Conservation (phyloP, 2,329 filamentous ascomycete species). For the Colletotrichum acutatum region DNA sequence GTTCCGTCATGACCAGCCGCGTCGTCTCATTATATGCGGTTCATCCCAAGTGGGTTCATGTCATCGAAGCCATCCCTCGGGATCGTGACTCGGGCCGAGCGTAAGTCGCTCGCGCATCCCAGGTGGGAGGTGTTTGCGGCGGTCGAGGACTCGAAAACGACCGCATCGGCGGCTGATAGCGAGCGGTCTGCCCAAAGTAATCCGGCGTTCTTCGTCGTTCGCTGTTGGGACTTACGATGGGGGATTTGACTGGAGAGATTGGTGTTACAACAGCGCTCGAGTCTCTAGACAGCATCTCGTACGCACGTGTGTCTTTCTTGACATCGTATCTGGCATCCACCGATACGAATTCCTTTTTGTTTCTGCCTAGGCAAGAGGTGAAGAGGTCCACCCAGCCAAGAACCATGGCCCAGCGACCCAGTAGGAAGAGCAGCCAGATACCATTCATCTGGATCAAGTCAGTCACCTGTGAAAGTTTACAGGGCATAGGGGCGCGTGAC, state of each 20-base stretch:
- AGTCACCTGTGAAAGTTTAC: not conserved
- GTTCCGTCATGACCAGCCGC: not conserved
- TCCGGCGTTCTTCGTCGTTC: conserved; percentile 63
- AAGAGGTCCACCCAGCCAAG: conserved; percentile 81
- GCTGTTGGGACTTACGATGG: conserved; percentile 41
- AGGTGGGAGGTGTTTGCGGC: conserved; percentile 51
- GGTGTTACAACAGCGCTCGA: conserved; percentile 66
- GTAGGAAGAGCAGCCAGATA: conserved; percentile 84
- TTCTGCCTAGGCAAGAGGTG: conserved; percentile 57
- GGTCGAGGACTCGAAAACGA: conserved; percentile 68
- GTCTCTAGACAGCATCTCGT: conserved; percentile 81
- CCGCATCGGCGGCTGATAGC: conserved; percentile 64
- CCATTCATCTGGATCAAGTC: conserved; percentile 74
- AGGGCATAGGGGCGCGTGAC: conserved; percentile 44
- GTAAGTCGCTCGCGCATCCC: conserved; percentile 56
- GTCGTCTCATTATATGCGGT: conserved; percentile 56
- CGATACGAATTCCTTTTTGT: conserved; percentile 86
- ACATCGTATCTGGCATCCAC: conserved; percentile 77
- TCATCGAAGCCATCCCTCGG: conserved; percentile 47
- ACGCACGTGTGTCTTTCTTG: conserved; percentile 74
- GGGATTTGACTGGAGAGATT: conserved; percentile 52
- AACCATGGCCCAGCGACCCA: conserved; percentile 87
- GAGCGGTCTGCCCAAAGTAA: conserved; percentile 65
- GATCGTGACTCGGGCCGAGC: conserved; percentile 41
- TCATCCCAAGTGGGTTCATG: conserved; percentile 68